A percentile compares a stretch with the other conserved stretches of the same genome.
These are phyloP conservation scores for Phytomonas francai DNA, from an alignment of 208 protist genomes.

Conservation along the genomic window DNA sequence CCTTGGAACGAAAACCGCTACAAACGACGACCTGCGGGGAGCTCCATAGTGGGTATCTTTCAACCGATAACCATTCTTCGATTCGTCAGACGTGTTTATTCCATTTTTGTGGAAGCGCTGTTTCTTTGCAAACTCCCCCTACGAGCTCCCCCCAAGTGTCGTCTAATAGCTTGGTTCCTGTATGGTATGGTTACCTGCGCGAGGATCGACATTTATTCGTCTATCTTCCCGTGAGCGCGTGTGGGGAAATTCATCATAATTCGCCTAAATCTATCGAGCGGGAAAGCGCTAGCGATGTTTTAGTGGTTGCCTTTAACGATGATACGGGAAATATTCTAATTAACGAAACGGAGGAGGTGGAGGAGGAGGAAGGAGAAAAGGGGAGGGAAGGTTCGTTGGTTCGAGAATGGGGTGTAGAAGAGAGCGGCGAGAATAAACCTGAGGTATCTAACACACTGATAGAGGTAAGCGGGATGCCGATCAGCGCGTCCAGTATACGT, in stretches of 20 bases:
- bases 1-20: no score
- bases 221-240: slow-evolving; percentile 6
- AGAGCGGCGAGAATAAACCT: not conserved
- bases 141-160: no score
- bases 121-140: no score
- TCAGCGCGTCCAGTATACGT: slow-evolving; percentile 11
- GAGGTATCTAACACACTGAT: slow-evolving; percentile 11
- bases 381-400: not conserved
- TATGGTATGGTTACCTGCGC: slow-evolving; percentile 31
- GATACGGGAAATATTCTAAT: slow-evolving; percentile 24
- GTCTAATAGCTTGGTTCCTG: no score
- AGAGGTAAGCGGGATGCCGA: slow-evolving; percentile 40
- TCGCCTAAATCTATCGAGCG: not conserved
- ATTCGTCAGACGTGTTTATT: no score
- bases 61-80: no score
- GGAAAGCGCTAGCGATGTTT: slow-evolving; percentile 8
- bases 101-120: no score
- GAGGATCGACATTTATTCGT: slow-evolving; percentile 40
- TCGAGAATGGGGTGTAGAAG: not conserved
- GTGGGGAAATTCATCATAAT: not conserved
- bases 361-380: slow-evolving; percentile 20
- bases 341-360: slow-evolving; percentile 16
- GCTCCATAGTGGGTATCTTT: no score
- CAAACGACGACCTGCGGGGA: no score
- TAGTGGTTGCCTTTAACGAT: slow-evolving; percentile 34